Evolutionary conservation across 2,329 filamentous ascomycete species (phyloP).

Genomic region (Rugonectria rugulosa): DNA sequence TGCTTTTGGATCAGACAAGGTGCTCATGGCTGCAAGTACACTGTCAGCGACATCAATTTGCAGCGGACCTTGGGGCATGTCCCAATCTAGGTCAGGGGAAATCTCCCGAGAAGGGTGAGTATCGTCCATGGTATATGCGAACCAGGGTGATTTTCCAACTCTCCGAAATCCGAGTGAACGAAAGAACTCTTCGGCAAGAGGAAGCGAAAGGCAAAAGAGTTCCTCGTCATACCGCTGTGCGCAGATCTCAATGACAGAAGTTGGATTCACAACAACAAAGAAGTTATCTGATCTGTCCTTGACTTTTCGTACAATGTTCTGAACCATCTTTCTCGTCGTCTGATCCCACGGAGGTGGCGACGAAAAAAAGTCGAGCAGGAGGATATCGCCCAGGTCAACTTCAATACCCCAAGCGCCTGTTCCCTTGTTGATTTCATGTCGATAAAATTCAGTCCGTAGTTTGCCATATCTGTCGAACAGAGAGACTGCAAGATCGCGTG

Average conservation of each 20-base stretch:
- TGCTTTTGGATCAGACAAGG: not conserved
- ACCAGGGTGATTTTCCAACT: slow-evolving; percentile 4
- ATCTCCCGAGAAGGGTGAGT: slow-evolving; percentile 1
- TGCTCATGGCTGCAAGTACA: not conserved
- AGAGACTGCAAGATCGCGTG: not conserved
- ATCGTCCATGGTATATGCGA: not conserved
- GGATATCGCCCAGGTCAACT: slow-evolving; percentile 2
- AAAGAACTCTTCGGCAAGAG: not conserved
- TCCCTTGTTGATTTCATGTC: slow-evolving; percentile 2
- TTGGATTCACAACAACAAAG: no score
- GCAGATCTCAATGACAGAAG: no score
- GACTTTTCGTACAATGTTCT: not conserved
- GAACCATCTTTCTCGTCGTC: not conserved
- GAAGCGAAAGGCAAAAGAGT: slow-evolving; percentile 5
- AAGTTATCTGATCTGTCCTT: not conserved
- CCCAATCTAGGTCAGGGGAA: not conserved
- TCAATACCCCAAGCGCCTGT: slow-evolving; percentile 13
- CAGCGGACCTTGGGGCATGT: not conserved
- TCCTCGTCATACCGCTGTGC: no score
- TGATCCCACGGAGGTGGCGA: no score
- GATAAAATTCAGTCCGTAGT: not conserved
- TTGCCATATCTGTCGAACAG: slow-evolving; percentile 17
- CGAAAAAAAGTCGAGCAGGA: no score
- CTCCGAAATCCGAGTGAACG: slow-evolving; percentile 8
- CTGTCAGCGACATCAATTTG: not conserved